Conservation (phyloP, 2,329 filamentous ascomycete genomes). For the Cyphellophora europaea region DNA sequence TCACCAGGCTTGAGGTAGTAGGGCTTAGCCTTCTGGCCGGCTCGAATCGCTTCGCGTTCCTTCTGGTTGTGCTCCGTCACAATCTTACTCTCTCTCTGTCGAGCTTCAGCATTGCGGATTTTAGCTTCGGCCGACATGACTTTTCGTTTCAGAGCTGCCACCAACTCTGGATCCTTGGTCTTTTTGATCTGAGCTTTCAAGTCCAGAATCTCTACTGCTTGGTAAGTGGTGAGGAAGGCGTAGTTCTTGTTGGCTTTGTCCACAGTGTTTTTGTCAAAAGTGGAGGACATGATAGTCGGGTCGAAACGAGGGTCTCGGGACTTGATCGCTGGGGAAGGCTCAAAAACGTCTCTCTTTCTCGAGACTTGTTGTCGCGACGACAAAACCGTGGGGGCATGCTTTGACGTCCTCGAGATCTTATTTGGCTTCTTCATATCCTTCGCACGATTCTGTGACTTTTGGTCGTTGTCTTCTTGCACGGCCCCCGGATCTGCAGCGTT, state of each 20-base stretch:
- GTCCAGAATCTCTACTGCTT: slow-evolving; percentile 69
- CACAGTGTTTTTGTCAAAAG: slow-evolving; percentile 30
- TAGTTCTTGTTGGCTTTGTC: slow-evolving; percentile 62
- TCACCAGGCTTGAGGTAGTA: slow-evolving; percentile 91
- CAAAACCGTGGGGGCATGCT: slow-evolving; percentile 80
- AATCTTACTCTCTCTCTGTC: slow-evolving; percentile 61
- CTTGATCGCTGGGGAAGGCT: slow-evolving; percentile 45
- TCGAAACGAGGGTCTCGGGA: slow-evolving; percentile 86
- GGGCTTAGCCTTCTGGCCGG: slow-evolving; percentile 71
- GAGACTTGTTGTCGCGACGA: slow-evolving; percentile 77
- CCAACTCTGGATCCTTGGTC: slow-evolving; percentile 44
- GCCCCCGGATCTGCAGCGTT: slow-evolving; percentile 14
- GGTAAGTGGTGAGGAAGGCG: slow-evolving; percentile 79
- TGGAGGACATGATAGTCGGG: slow-evolving; percentile 39
- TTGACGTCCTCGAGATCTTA: slow-evolving; percentile 51
- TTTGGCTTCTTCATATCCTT: slow-evolving; percentile 23
- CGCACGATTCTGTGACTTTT: neutral
- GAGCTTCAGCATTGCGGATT: slow-evolving; percentile 59
- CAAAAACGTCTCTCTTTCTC: slow-evolving; percentile 66
- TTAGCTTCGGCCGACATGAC: slow-evolving; percentile 71
- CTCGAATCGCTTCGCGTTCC: slow-evolving; percentile 74
- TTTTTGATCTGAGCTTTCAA: slow-evolving; percentile 60
- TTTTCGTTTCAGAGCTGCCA: slow-evolving; percentile 61
- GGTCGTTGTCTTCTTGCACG: slow-evolving; percentile 7
- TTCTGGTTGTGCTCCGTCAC: slow-evolving; percentile 65